Conservation (phyloP, 345 rosid genomes). For the Lepidium sativum region DNA sequence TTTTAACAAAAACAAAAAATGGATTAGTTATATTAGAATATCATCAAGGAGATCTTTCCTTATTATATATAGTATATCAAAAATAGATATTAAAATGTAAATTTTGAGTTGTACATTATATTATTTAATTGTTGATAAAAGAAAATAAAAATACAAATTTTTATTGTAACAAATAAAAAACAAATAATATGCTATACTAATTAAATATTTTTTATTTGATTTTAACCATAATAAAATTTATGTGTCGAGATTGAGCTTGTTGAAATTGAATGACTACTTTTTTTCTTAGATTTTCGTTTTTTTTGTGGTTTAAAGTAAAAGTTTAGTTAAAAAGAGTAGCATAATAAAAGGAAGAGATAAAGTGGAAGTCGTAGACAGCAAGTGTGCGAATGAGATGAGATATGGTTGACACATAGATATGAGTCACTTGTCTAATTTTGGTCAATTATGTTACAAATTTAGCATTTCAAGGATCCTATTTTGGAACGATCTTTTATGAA, state of each 20-base stretch:
- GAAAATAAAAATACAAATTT: too few species aligned
- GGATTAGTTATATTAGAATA: too few species aligned
- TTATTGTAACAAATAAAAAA: too few species aligned
- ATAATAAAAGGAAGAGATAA: not conserved
- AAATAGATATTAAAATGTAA: too few species aligned
- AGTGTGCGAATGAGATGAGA: not conserved
- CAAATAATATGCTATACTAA: too few species aligned
- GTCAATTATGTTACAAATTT: slow-evolving; percentile 22
- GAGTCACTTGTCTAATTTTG: not conserved
- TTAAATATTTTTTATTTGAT: too few species aligned
- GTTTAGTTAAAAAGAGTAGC: not conserved
- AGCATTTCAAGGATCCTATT: slow-evolving; percentile 23
- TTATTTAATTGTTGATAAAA: too few species aligned
- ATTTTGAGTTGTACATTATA: too few species aligned
- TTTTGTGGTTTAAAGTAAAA: not conserved
- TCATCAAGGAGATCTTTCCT: too few species aligned
- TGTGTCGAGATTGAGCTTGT: not conserved
- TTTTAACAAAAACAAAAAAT: too few species aligned
- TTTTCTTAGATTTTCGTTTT: not conserved
- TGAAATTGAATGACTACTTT: not conserved
- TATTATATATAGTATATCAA: too few species aligned
- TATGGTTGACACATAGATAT: slow-evolving; percentile 19
- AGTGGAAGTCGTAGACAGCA: not conserved
- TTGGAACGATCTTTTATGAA: slow-evolving; percentile 1
- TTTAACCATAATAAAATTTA: too few species aligned